Evolutionary conservation across 441 rosid species (phyloP), one percentile per base, ranked within the genome.

Genomic region (Dalechampia spathulata): DNA sequence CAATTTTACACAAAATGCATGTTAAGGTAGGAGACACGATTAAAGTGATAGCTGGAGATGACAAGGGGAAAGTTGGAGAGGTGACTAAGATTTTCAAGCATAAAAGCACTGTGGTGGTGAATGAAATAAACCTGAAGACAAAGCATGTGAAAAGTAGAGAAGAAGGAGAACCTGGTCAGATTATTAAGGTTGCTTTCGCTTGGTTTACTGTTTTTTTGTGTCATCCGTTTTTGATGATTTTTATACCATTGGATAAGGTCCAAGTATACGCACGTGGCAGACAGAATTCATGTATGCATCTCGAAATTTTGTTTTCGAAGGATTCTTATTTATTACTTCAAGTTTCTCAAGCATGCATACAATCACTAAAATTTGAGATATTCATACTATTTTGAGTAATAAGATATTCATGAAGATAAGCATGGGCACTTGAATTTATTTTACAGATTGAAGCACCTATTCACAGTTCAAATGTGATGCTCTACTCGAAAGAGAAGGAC

Each of bases 381-480:
- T 45, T 45, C 47, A 39, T 23, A 23, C 19, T 47, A 11, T 26
- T 4, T 38, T 36, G 21, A 14, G 34, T 32, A 17, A 4, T 28
- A 25, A 3, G n/a, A 22, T 58, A 8, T 23, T 23, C n/a, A n/a
- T n/a, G n/a, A n/a, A n/a, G n/a, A n/a, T n/a, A n/a, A n/a, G n/a
- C n/a, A 32, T 5, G 21, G 43, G 55, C 21, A 50, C 42, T 42
- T 55, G 28, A 62, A 49, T 61, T 41, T 64, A 58, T 9, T 32
- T 71, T 79, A 39, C 85, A 92, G 99, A 80, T 89, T 6, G 99
- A 88, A 80, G 96, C 94, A 30, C 86, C 94, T 2, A 76, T 92
- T 63, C 99, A 92, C 74, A 92, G 96, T 77, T 92, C 99, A 10
- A 89, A 86, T 23, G 96, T 89, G 76, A 92, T 92, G 99, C 70